These are phyloP conservation scores for Chenopodium quinoa DNA, from an alignment of 148 eudicot genomes.

Conservation along the genomic window DNA sequence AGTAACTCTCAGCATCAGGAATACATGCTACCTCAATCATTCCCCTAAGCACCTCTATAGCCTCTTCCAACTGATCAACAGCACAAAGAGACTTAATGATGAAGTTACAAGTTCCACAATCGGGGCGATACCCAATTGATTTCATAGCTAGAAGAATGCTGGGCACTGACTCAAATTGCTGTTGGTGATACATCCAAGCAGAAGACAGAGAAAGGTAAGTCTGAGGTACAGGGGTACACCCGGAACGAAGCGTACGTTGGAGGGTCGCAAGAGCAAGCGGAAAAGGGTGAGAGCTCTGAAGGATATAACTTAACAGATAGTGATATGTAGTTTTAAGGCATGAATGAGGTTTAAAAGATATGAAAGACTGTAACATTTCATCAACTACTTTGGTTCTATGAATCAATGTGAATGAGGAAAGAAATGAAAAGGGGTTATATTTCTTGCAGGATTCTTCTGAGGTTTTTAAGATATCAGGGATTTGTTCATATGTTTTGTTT, in stretches of 20 bases:
- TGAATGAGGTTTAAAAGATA: constrained; percentile 52
- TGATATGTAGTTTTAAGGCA: constrained; percentile 49
- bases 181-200: constrained; percentile 55
- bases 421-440: constrained; percentile 66
- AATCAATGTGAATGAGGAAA: constrained; percentile 37
- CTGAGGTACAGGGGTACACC: constrained; percentile 75
- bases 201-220: constrained; percentile 56
- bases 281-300: constrained; percentile 56
- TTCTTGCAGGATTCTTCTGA: constrained; percentile 35
- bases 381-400: constrained; percentile 47
- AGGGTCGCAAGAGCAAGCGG: constrained; percentile 63
- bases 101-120: constrained; percentile 76
- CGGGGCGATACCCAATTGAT: constrained; percentile 66
- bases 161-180: constrained; percentile 40
- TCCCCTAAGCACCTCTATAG: constrained; percentile 53
- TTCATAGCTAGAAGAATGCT: constrained; percentile 52
- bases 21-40: constrained; percentile 58
- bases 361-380: constrained; percentile 68
- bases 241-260: constrained; percentile 73
- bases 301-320: constrained; percentile 57
- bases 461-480: constrained; percentile 48
- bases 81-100: constrained; percentile 72
- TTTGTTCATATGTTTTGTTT: constrained; percentile 47
- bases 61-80: constrained; percentile 63
- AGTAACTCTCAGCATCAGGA: constrained; percentile 70